Evolutionary conservation across 2,329 filamentous ascomycete species (phyloP).

Genomic region (Talaromyces rugulosus): DNA sequence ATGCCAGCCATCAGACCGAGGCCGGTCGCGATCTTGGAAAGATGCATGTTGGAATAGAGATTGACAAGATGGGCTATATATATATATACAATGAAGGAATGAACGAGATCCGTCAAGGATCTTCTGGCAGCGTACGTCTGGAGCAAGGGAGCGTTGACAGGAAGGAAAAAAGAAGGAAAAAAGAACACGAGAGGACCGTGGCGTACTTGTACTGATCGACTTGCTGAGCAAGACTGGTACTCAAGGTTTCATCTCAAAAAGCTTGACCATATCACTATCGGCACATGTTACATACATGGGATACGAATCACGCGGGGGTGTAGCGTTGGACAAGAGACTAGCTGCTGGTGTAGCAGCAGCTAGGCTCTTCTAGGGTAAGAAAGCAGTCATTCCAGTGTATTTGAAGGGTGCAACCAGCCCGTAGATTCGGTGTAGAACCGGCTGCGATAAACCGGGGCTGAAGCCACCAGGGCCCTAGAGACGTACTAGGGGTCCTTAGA

Average conservation of each 20-base stretch:
- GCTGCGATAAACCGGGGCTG: background rate
- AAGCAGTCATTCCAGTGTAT: background rate
- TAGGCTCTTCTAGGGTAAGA: background rate
- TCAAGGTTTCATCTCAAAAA: background rate
- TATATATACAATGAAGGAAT: background rate
- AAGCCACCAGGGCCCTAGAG: background rate
- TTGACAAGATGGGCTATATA: background rate
- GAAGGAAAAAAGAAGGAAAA: background rate
- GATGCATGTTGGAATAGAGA: background rate
- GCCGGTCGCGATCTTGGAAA: background rate
- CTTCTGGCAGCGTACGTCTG: background rate
- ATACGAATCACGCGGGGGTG: background rate
- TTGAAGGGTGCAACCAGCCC: background rate
- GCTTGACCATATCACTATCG: background rate
- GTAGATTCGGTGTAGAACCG: background rate
- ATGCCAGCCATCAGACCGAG: background rate
- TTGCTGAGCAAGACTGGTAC: background rate
- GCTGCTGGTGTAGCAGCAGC: background rate
- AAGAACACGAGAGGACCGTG: background rate
- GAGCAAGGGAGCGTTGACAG: background rate
- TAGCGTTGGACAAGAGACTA: background rate
- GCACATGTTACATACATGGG: background rate
- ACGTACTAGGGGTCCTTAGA: background rate
- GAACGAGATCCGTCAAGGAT: background rate
- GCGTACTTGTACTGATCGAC: background rate